These are phyloP conservation scores for Lactifluus echinatus DNA, from an alignment of 768 basidiomycete species.

Conservation along the genomic window DNA sequence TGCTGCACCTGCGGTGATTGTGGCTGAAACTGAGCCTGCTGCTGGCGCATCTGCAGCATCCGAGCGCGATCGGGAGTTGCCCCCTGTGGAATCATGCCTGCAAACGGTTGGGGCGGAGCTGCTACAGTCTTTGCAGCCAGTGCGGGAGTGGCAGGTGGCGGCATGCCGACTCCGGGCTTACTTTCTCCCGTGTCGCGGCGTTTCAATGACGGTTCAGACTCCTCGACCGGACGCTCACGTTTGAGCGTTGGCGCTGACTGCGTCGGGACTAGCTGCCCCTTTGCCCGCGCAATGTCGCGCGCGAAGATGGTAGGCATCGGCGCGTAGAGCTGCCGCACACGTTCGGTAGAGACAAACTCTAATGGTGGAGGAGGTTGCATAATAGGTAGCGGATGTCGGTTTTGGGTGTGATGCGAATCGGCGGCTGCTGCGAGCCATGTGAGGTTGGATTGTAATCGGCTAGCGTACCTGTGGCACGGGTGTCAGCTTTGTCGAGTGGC, in stretches of 20 bases:
- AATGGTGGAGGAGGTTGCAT: constrained; percentile 48
- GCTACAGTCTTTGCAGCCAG: constrained; percentile 4
- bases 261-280: constrained; percentile 23
- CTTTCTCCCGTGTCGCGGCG: constrained; percentile 62
- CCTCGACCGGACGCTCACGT: constrained; percentile 49
- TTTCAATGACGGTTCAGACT: constrained; percentile 45
- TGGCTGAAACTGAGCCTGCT: constrained; percentile 11
- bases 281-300: constrained; percentile 31
- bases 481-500: constrained; percentile 18
- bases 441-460: constrained; percentile 61
- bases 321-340: constrained; percentile 55
- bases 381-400: constrained; percentile 38
- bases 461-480: constrained; percentile 39
- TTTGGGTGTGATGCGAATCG: constrained; percentile 33
- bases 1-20: constrained; percentile 3
- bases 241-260: constrained; percentile 37
- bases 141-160: constrained; percentile 18
- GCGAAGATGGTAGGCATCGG: constrained; percentile 55
- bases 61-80: constrained; percentile 8
- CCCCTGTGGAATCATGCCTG: not conserved
- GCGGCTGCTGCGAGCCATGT: constrained; percentile 63
- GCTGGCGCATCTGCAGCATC: constrained; percentile 11
- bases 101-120: not conserved
- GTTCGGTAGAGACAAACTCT: constrained; percentile 44
- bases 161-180: constrained; percentile 33